phyloP scores from a whole-genome alignment of 2,329 filamentous ascomycete genomes.

The Nemania sp. region DNA sequence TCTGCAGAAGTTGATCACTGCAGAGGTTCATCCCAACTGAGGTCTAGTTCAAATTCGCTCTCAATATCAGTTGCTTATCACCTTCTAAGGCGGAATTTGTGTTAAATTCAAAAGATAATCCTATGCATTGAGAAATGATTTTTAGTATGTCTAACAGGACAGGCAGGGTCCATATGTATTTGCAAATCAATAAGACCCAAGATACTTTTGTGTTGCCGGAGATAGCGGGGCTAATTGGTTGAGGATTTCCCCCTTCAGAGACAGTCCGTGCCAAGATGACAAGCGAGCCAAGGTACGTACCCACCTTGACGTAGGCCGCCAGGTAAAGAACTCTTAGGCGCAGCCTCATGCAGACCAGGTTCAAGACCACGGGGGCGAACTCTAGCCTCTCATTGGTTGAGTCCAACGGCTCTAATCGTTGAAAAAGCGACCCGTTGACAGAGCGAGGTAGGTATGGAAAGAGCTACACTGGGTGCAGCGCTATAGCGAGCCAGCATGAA shows the following conservation, averaged over 20 bases:
- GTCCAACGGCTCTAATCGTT: conserved; percentile 11
- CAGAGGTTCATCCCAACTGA: neutral
- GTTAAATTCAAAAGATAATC: neutral
- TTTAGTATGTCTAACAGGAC: conserved; percentile 2
- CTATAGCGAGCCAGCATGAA: conserved; percentile 11
- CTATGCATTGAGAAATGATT: neutral
- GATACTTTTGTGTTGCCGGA: conserved; percentile 13
- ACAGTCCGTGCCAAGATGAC: conserved; percentile 20
- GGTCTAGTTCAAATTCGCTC: neutral
- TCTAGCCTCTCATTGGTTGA: conserved; percentile 42
- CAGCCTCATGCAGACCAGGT: conserved; percentile 46
- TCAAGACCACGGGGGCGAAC: conserved; percentile 46
- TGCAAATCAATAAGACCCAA: neutral
- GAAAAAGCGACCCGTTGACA: conserved; percentile 5
- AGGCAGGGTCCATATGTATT: neutral
- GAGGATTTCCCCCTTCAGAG: conserved; percentile 15
- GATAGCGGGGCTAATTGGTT: conserved; percentile 25
- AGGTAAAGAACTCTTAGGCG: conserved; percentile 15
- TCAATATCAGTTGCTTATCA: neutral
- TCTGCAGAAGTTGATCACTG: neutral
- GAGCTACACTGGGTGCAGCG: conserved; percentile 4
- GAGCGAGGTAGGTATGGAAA: neutral
- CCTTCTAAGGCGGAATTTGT: neutral
- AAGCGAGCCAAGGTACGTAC: conserved; percentile 21
- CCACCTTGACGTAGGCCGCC: conserved; percentile 27